phyloP scores from a whole-genome alignment of 2,329 filamentous ascomycete species.

The Colletotrichum sidae region DNA sequence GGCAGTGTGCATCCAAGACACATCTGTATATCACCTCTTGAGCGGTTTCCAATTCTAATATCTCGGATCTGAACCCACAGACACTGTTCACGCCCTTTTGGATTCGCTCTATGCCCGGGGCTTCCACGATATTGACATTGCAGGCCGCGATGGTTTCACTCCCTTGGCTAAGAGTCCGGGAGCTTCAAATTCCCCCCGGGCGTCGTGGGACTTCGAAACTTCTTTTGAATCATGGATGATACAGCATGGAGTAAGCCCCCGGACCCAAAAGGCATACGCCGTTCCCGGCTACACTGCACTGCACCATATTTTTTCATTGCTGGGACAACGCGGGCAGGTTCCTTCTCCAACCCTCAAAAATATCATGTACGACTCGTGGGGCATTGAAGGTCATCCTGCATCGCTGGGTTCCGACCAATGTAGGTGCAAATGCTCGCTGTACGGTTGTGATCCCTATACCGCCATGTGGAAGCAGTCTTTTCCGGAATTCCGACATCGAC shows the following conservation, averaged over 20 bases:
- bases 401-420: background rate
- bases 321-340: no score
- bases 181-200: no score
- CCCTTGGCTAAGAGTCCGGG: background rate
- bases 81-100: background rate
- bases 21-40: background rate
- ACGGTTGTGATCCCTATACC: background rate
- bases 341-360: background rate
- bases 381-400: background rate
- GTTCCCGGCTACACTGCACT: no score
- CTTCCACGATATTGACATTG: background rate
- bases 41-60: no score
- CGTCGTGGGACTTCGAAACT: rapidly evolving
- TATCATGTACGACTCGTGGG: background rate
- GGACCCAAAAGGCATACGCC: background rate
- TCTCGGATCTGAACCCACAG: no score
- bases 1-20: rapidly evolving
- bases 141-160: rapidly evolving
- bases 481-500: rapidly evolving
- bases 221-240: background rate
- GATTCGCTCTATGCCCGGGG: background rate
- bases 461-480: background rate
- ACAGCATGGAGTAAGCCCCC: background rate
- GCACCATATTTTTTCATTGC: no score
- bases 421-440: background rate